A percentile compares a stretch with the other conserved stretches of the same genome.
Conservation (phyloP, 768 basidiomycete species). For the Candolleomyces aberdarensis region DNA sequence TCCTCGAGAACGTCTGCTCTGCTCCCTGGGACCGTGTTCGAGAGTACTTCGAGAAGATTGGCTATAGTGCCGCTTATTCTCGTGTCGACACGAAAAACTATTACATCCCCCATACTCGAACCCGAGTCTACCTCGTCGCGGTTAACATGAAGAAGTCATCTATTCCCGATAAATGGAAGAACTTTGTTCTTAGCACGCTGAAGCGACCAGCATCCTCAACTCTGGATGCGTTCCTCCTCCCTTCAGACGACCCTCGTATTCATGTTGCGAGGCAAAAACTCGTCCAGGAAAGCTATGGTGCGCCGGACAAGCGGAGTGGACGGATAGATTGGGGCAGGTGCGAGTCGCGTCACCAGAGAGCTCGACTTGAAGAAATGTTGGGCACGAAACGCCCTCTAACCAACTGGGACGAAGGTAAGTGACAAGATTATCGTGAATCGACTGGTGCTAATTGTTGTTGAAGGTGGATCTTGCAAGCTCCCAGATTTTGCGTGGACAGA, state of each 20-base stretch:
- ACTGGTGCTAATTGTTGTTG: conserved; percentile 1
- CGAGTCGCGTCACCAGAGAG: conserved; percentile 87
- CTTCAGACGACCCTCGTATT: conserved; percentile 88
- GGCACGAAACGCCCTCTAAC: conserved; percentile 86
- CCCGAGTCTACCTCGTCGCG: conserved; percentile 83
- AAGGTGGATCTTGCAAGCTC: conserved; percentile 80
- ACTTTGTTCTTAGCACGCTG: conserved; percentile 55
- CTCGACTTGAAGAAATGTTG: conserved; percentile 77
- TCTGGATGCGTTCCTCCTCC: conserved; percentile 87
- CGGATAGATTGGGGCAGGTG: conserved; percentile 90
- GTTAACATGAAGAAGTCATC: conserved; percentile 59
- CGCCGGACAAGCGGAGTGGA: conserved; percentile 64
- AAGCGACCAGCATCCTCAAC: conserved; percentile 86
- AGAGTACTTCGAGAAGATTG: conserved; percentile 67
- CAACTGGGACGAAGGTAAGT: conserved; percentile 85
- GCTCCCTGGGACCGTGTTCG: conserved; percentile 86
- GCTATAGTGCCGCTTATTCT: conserved; percentile 68
- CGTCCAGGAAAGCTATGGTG: conserved; percentile 62
- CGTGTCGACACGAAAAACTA: conserved; percentile 85
- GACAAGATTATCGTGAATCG: not conserved
- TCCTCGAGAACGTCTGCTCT: conserved; percentile 90
- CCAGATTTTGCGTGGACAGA: conserved; percentile 92
- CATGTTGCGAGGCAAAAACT: conserved; percentile 86
- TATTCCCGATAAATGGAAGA: conserved; percentile 69
- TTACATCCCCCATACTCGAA: conserved; percentile 94